Base-by-base conservation (phyloP, 495 filamentous ascomycete genomes). In the Aspergillus avenaceus region DNA sequence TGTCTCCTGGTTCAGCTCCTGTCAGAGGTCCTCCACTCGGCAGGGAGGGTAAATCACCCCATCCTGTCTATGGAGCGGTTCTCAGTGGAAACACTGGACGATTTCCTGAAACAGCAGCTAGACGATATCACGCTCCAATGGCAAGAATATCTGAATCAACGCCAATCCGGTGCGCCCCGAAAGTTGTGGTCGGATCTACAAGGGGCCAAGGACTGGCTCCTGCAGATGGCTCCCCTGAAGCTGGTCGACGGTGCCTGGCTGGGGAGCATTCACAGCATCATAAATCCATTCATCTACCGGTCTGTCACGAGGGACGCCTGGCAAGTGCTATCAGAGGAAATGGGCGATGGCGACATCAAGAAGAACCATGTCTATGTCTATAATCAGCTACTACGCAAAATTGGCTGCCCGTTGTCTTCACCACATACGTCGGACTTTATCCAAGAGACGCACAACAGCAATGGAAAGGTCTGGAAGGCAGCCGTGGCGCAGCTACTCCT, bases 181-280 rank as follows among this genome's bases (percentile, higher is more conserved):
- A 4, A 6, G 11, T 34, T n/a, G 4, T n/a, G 3, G 29, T 5
- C n/a, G 14, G 14, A 34, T 13, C 4, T 6, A 8, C 11, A 5
- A 13, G 6, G 14, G 14, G 29, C 29, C 4, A n/a, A 8, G 5
- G 11, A 6, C 11, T 8, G 5, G 12, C 3, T 34, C 6, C 4
- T n/a, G 4, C 29, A 34, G 11, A 4, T 5, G 11, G 72, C 76
- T 18, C 76, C 76, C 23, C 56, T 76, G 13, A 78, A 78, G 29
- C 68, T 72, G 25, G 71, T 77, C 19, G 76, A 79, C 41, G 76
- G 76, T 5, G 71, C 76, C 25, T 79, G 75, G 76, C 49, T 79
- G 12, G 71, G 72, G 13, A 69, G 70, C 43, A 55, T 75, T 24
- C 63, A 77, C 52, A 71, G 71, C 24, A 65, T 72, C 47, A 70